Percentiles rank a stretch among this genome's conserved stretches.
phyloP scores from a whole-genome alignment of 2,329 filamentous ascomycete genomes.

The Stachybotrys chlorohalonatus region DNA sequence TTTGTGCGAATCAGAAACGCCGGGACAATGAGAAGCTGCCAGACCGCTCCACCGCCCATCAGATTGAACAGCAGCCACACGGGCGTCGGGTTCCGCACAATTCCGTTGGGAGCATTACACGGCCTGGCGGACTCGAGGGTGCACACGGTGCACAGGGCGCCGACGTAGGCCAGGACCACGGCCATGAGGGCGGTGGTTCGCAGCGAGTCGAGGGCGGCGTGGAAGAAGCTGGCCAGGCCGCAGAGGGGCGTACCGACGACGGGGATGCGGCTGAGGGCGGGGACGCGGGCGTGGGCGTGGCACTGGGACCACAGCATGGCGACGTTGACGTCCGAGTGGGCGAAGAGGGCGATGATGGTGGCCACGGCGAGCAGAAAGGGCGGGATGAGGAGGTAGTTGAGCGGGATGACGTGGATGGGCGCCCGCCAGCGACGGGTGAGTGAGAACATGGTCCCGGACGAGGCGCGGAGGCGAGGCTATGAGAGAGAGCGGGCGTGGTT shows the following conservation, averaged over 20 bases:
- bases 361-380: slow-evolving; percentile 35
- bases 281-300: slow-evolving; percentile 36
- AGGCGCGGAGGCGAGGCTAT: too few species aligned
- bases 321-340: slow-evolving; percentile 40
- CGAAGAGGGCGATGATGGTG: slow-evolving; percentile 31
- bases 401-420: slow-evolving; percentile 43
- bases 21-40: slow-evolving; percentile 42
- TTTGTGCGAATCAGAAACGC: slow-evolving; percentile 35
- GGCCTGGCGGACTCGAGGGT: slow-evolving; percentile 40
- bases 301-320: slow-evolving; percentile 45
- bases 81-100: slow-evolving; percentile 28
- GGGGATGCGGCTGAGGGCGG: slow-evolving; percentile 33
- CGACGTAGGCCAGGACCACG: slow-evolving; percentile 33
- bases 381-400: slow-evolving; percentile 41
- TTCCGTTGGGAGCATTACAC: slow-evolving; percentile 24
- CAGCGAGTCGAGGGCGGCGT: slow-evolving; percentile 28
- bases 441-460: neutral
- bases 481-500: too few species aligned
- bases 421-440: slow-evolving; percentile 17
- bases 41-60: slow-evolving; percentile 38
- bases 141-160: slow-evolving; percentile 37
- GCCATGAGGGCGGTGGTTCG: slow-evolving; percentile 32
- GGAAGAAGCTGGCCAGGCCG: slow-evolving; percentile 42
- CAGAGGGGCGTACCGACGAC: slow-evolving; percentile 36
- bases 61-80: slow-evolving; percentile 40